Percentiles rank a stretch among this genome's conserved stretches.
Conservation (phyloP, 345 rosid species). For the Acer negundo region DNA sequence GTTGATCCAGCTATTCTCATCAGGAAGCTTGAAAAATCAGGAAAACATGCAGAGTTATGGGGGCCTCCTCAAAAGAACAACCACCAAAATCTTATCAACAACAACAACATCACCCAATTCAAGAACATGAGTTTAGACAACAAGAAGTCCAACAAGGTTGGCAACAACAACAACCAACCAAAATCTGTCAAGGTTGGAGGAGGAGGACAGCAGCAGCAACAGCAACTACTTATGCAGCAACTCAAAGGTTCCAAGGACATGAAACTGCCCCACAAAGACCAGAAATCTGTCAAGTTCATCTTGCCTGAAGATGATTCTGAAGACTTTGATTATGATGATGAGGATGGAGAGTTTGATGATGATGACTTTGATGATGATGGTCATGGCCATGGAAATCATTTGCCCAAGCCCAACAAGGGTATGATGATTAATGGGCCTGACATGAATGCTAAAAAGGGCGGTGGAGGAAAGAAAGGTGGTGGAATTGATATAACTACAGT, state of each 20-base stretch:
- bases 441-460: slow-evolving; percentile 29
- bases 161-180: slow-evolving; percentile 29
- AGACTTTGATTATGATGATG: slow-evolving; percentile 19
- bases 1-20: slow-evolving; percentile 69
- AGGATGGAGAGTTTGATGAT: slow-evolving; percentile 43
- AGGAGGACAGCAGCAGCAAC: slow-evolving; percentile 30
- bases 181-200: slow-evolving; percentile 28
- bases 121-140: slow-evolving; percentile 48
- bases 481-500: slow-evolving; percentile 56
- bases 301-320: slow-evolving; percentile 55
- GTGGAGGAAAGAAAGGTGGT: slow-evolving; percentile 42
- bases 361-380: slow-evolving; percentile 38
- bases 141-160: slow-evolving; percentile 56
- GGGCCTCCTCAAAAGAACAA: slow-evolving; percentile 53
- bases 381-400: slow-evolving; percentile 41
- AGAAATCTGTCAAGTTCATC: slow-evolving; percentile 71
- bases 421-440: slow-evolving; percentile 32
- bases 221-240: slow-evolving; percentile 51
- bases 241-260: slow-evolving; percentile 50
- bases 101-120: slow-evolving; percentile 4
- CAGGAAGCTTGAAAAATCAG: slow-evolving; percentile 79
- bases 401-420: slow-evolving; percentile 41
- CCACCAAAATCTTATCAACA: slow-evolving; percentile 30
- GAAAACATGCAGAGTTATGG: slow-evolving; percentile 85
- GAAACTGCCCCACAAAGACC: slow-evolving; percentile 40